Conservation (phyloP, 495 filamentous ascomycete genomes). For the Penicillium silybi region DNA sequence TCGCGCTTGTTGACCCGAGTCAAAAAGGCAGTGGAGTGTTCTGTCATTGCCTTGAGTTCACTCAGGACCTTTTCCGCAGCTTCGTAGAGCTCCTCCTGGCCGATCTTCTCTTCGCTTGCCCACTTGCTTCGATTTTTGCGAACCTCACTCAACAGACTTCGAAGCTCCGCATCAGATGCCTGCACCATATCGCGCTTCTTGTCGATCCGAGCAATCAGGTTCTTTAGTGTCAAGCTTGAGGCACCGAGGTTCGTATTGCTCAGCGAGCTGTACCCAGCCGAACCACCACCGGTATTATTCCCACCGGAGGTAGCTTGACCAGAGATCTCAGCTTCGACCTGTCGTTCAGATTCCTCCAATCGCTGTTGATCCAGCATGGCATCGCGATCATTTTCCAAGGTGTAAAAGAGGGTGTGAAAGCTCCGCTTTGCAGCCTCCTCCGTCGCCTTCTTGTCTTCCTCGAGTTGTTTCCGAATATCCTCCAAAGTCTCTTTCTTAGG, state of each 20-base stretch:
- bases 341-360: slow-evolving; percentile 91
- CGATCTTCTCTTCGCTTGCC: slow-evolving; percentile 95
- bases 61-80: slow-evolving; percentile 92
- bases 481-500: slow-evolving; percentile 64
- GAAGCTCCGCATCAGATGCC: slow-evolving; percentile 87
- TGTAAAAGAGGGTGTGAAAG: slow-evolving; percentile 91
- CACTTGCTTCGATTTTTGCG: slow-evolving; percentile 97
- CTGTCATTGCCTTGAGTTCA: slow-evolving; percentile 93
- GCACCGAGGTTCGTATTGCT: slow-evolving; percentile 92
- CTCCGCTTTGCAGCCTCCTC: slow-evolving; percentile 85
- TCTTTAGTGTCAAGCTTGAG: slow-evolving; percentile 94
- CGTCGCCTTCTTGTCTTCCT: slow-evolving; percentile 89
- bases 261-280: slow-evolving; percentile 72
- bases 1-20: slow-evolving; percentile 93
- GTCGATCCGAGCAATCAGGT: slow-evolving; percentile 94
- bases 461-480: slow-evolving; percentile 86
- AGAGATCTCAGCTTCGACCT: slow-evolving; percentile 88
- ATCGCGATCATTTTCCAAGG: slow-evolving; percentile 87
- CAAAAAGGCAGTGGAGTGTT: slow-evolving; percentile 91
- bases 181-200: slow-evolving; percentile 79
- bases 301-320: slow-evolving; percentile 56
- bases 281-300: slow-evolving; percentile 42
- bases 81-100: slow-evolving; percentile 97
- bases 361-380: slow-evolving; percentile 98
- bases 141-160: slow-evolving; percentile 91